These are phyloP conservation scores for Sisymbrium altissimum DNA, from an alignment of 345 rosid genomes.

Conservation along the genomic window DNA sequence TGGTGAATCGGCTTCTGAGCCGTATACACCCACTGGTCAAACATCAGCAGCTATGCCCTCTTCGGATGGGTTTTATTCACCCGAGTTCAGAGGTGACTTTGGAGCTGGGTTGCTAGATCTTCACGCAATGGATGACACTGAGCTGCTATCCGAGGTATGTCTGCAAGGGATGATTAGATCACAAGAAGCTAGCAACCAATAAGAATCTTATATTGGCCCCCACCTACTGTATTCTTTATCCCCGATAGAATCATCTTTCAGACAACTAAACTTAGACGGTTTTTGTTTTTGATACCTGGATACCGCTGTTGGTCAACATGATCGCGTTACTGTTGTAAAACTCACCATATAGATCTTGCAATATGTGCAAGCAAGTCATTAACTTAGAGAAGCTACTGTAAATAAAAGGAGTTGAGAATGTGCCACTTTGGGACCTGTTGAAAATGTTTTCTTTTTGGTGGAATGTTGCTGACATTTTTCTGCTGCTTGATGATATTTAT, in stretches of 20 bases:
- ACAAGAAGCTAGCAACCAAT: background rate
- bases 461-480: background rate
- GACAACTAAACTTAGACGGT: background rate
- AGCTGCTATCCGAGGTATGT: conserved; percentile 89
- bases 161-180: background rate
- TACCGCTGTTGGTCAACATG: background rate
- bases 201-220: background rate
- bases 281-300: background rate
- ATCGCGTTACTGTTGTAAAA: background rate
- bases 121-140: conserved; percentile 98
- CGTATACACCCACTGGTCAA: conserved; percentile 64
- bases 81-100: conserved; percentile 94
- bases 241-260: background rate
- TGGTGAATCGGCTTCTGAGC: conserved; percentile 89
- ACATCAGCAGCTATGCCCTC: conserved; percentile 51
- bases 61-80: conserved; percentile 82
- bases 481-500: background rate
- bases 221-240: background rate
- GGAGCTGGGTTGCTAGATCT: conserved; percentile 99
- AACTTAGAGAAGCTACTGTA: background rate
- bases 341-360: background rate
- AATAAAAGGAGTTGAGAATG: background rate
- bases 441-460: background rate
- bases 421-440: background rate
- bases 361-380: conserved; percentile 6